Conservation (phyloP, 768 basidiomycete species). For the Hypsizygus marmoreus region DNA sequence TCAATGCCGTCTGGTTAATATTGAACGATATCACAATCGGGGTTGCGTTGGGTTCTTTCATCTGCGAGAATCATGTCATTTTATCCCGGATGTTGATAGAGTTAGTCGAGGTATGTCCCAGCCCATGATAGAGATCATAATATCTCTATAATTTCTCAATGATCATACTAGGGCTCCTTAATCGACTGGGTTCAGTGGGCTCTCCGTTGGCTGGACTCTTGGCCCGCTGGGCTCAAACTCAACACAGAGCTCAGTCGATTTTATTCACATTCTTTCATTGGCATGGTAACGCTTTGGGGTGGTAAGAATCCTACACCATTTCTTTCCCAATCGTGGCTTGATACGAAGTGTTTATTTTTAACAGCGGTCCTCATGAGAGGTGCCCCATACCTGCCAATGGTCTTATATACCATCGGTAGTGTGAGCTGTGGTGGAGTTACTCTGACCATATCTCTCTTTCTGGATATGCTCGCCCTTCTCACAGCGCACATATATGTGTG, state of each 20-base stretch:
- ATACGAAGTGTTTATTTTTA: conserved; percentile 5
- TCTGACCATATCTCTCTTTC: conserved; percentile 61
- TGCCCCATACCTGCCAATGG: conserved; percentile 27
- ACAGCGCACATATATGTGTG: conserved; percentile 75
- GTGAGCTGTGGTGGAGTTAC: conserved; percentile 57
- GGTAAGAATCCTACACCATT: conserved; percentile 46
- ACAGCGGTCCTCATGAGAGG: conserved; percentile 26
- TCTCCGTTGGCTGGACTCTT: conserved; percentile 86
- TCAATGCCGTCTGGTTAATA: conserved; percentile 89
- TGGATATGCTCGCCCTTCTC: conserved; percentile 66
- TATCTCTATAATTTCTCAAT: neutral
- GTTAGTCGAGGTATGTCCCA: conserved; percentile 40
- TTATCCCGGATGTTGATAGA: conserved; percentile 43
- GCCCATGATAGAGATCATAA: neutral
- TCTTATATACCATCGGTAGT: conserved; percentile 38
- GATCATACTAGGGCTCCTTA: conserved; percentile 34
- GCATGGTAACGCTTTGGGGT: conserved; percentile 68
- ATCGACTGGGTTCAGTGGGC: conserved; percentile 51
- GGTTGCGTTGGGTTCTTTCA: conserved; percentile 64
- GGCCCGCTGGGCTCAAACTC: conserved; percentile 96
- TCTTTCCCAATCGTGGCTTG: neutral
- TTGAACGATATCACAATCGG: conserved; percentile 91
- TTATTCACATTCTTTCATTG: conserved; percentile 72
- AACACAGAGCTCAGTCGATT: conserved; percentile 92
- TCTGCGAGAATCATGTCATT: conserved; percentile 62